Base-by-base conservation (phyloP, 805 yeast species). In the Kuraishia capsulata region DNA sequence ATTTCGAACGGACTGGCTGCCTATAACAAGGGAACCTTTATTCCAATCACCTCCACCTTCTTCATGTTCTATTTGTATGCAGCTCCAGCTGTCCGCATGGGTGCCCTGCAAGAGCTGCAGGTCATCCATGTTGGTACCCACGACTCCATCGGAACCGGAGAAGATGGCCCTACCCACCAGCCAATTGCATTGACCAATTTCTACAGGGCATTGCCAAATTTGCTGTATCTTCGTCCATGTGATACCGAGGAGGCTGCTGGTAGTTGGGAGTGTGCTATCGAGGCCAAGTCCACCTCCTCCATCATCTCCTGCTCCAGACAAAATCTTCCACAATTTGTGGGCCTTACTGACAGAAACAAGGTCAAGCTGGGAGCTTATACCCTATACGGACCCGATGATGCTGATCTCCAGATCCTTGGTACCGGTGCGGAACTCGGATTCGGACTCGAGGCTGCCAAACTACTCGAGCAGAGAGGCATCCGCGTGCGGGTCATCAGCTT, bases 151-250 rank as follows among this genome's bases (percentile, higher is more conserved):
- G 78, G 78, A 49, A 64, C 66, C 19, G 78, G 78, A 47, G 78
- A 71, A 58, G 77, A 71, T 45, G 78, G 78, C 32, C 77, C 77
- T 30, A 71, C 77, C 33, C 78, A 71, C 46, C 78, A 71, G 56
- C 77, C 78, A 40, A 68, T 71, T 44, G 76, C 67, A 51, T 58
- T 73, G 28, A 51, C 71, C 33, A 67, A 71, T 19, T 71, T 71
- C 51, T 64, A 67, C 60, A 64, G 77, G 47, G 68, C 77, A 31
- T 53, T 65, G 40, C 78, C 78, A 44, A 71, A 71, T 57, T 36
- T 61, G 32, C 54, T 57, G 50, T 73, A 65, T 42, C 65, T 74
- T 62, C 61, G 77, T 45, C 77, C 77, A 18, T 71, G 74, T 48
- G 77, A 71, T 48, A 69, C 73, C 39, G 64, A 65, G 44, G 77